phyloP scores from a whole-genome alignment of 139 green algal species.

The Chlamydomonas sp. region DNA sequence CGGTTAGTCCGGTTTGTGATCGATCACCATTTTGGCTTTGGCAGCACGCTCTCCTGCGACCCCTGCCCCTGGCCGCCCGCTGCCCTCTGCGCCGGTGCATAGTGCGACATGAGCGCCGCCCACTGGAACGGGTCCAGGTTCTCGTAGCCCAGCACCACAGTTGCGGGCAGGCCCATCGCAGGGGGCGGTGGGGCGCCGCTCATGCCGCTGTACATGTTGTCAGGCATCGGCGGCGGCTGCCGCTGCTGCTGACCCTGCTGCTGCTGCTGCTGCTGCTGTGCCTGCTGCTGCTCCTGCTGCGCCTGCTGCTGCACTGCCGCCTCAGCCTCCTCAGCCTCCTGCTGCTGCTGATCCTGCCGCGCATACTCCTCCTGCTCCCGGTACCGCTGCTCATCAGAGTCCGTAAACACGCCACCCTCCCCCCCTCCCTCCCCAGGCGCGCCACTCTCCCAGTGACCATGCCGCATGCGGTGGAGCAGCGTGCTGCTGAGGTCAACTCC shows the following conservation, averaged over 20 bases:
- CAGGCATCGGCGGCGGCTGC: not conserved
- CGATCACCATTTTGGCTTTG: constrained; percentile 15
- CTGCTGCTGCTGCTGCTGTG: not conserved
- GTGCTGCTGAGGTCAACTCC: no score
- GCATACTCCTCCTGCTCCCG: not conserved
- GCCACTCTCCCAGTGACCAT: no score
- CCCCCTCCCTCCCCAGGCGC: no score
- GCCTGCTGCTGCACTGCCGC: not conserved
- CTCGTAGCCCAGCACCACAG: constrained; percentile 17
- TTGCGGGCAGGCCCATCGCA: constrained; percentile 8
- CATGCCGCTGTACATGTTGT: not conserved
- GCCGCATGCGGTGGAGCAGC: not conserved
- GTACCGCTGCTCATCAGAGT: not conserved
- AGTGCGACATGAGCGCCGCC: constrained; percentile 11
- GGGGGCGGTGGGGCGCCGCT: no score
- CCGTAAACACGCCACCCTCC: no score
- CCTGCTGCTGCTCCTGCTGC: not conserved
- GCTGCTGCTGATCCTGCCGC: not conserved
- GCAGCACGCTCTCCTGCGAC: constrained; percentile 8
- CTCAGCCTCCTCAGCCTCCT: not conserved
- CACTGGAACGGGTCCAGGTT: constrained; percentile 19
- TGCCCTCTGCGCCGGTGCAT: not conserved
- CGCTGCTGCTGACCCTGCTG: not conserved
- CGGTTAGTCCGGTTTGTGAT: no score
- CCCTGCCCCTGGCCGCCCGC: not conserved